These are phyloP conservation scores for Samsoniella hepiali DNA, from an alignment of 2,329 filamentous ascomycete genomes.

Conservation along the genomic window DNA sequence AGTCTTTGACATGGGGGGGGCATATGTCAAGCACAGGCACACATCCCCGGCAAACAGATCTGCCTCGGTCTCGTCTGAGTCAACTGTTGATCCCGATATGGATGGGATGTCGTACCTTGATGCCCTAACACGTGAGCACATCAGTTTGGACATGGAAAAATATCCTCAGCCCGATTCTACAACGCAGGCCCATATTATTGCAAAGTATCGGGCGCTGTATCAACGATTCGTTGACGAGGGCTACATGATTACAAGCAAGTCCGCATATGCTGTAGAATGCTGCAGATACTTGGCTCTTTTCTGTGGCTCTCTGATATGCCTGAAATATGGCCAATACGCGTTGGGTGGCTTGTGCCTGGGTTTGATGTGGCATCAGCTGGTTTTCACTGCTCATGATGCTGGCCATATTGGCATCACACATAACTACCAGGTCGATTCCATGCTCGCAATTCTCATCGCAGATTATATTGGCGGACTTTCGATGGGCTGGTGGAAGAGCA, in stretches of 20 bases:
- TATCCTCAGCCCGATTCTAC: conserved; percentile 72
- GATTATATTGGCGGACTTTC: conserved; percentile 88
- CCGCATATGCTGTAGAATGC: conserved; percentile 71
- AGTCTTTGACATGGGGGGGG: conserved; percentile 42
- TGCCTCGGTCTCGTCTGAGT: conserved; percentile 59
- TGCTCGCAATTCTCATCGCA: conserved; percentile 86
- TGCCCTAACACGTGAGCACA: conserved; percentile 68
- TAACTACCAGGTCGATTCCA: conserved; percentile 74
- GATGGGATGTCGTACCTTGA: conserved; percentile 66
- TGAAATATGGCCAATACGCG: conserved; percentile 64
- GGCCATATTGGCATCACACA: conserved; percentile 98
- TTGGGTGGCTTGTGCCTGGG: conserved; percentile 74
- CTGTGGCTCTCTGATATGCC: conserved; percentile 55
- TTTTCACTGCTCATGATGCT: conserved; percentile 91
- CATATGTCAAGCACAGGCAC: conserved; percentile 31
- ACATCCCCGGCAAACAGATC: conserved; percentile 28
- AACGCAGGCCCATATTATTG: conserved; percentile 72
- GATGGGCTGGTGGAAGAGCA: conserved; percentile 95
- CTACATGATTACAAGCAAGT: conserved; percentile 82
- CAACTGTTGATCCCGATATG: conserved; percentile 46
- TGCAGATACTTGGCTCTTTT: conserved; percentile 68
- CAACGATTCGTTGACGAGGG: conserved; percentile 68
- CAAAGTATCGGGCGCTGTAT: conserved; percentile 78
- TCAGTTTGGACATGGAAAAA: conserved; percentile 68
- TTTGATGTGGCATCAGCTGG: conserved; percentile 87